phyloP scores from a whole-genome alignment of 306 rosid genomes.

The Prunus mongolica region DNA sequence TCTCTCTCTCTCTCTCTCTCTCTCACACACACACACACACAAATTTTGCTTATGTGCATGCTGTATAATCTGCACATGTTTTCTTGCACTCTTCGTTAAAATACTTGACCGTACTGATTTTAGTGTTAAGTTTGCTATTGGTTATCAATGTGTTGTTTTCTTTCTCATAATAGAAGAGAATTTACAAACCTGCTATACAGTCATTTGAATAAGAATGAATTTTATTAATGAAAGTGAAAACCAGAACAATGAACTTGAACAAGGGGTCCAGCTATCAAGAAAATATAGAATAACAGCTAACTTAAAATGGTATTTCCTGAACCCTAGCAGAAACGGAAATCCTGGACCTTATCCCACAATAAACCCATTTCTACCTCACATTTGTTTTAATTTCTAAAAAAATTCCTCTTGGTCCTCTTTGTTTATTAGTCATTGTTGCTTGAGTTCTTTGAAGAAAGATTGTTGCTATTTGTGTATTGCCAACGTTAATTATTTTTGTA shows the following conservation, averaged over 20 bases:
- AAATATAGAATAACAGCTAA: background rate
- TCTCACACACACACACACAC: background rate
- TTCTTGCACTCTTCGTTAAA: background rate
- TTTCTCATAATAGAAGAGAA: background rate
- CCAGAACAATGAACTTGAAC: background rate
- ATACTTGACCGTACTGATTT: background rate
- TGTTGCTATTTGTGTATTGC: background rate
- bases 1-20: background rate
- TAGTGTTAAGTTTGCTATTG: background rate
- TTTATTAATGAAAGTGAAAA: background rate
- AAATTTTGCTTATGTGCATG: background rate
- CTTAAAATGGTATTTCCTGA: background rate
- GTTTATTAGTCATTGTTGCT: background rate
- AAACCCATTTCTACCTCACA: background rate
- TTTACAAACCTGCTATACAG: background rate
- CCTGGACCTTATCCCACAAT: background rate
- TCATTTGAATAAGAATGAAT: background rate
- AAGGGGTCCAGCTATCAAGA: background rate
- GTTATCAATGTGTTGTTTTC: background rate
- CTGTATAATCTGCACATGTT: background rate
- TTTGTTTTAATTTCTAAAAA: background rate
- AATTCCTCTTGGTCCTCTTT: background rate
- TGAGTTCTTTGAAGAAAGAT: background rate
- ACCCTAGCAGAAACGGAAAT: background rate
- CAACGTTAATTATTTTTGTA: background rate